These are phyloP conservation scores for Mrakia frigida DNA, from an alignment of 768 basidiomycete species.

Conservation along the genomic window DNA sequence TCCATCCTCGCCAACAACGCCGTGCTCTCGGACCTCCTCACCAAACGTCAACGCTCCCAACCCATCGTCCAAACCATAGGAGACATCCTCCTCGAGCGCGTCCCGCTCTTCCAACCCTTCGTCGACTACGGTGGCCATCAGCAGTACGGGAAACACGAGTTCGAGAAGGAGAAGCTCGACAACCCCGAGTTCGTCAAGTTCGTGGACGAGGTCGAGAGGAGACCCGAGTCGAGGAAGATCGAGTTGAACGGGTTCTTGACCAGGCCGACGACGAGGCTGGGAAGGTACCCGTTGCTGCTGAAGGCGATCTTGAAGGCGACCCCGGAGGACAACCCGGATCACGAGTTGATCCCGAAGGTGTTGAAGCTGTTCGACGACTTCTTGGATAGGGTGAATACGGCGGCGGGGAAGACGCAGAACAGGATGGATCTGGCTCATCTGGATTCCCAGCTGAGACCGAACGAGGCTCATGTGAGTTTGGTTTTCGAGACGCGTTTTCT, in stretches of 20 bases:
- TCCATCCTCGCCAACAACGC: constrained; percentile 90
- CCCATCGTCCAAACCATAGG: constrained; percentile 89
- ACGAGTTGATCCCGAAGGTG: constrained; percentile 66
- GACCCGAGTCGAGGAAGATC: constrained; percentile 90
- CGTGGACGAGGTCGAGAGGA: constrained; percentile 87
- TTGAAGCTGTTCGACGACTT: constrained; percentile 73
- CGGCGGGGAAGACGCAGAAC: constrained; percentile 93
- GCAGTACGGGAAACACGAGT: constrained; percentile 96
- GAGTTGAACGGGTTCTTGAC: constrained; percentile 97
- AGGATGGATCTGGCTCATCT: constrained; percentile 91
- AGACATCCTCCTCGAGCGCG: constrained; percentile 79
- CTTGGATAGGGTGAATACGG: constrained; percentile 78
- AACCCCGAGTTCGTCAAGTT: constrained; percentile 91
- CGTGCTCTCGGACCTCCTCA: constrained; percentile 83
- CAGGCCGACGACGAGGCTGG: constrained; percentile 93
- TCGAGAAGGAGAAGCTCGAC: constrained; percentile 93
- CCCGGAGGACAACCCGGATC: constrained; percentile 81
- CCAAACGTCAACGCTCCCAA: constrained; percentile 89
- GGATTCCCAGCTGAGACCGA: constrained; percentile 83
- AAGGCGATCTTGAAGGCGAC: constrained; percentile 91
- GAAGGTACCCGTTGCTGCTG: constrained; percentile 88
- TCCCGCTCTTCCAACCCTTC: constrained; percentile 85
- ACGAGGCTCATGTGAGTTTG: constrained; percentile 69
- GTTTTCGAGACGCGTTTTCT: background rate
- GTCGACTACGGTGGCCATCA: constrained; percentile 95